These are phyloP conservation scores for Colletotrichum somersetense DNA, from an alignment of 2,329 filamentous ascomycete species.

Conservation along the genomic window DNA sequence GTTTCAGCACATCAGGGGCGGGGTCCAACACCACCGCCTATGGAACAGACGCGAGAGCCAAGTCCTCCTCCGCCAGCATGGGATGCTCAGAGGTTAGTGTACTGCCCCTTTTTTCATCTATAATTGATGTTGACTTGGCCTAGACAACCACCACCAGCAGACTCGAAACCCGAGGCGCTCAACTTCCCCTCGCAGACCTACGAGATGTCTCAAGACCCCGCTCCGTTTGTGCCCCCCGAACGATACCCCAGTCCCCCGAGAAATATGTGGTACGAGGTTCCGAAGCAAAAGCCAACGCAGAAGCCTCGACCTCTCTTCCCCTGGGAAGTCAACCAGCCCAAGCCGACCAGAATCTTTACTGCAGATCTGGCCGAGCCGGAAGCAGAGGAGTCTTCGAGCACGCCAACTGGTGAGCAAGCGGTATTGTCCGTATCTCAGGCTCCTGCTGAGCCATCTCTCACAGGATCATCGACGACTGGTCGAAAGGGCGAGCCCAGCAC, in stretches of 20 bases:
- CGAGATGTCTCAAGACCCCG: conserved; percentile 81
- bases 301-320: conserved; percentile 83
- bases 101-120: not conserved
- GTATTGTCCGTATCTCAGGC: conserved; percentile 41
- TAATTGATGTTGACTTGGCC: conserved; percentile 27
- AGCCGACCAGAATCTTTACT: conserved; percentile 74
- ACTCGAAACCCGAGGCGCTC: conserved; percentile 85
- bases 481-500: conserved; percentile 59
- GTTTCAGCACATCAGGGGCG: conserved; percentile 43
- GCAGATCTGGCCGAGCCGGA: conserved; percentile 14
- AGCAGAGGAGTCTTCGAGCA: conserved; percentile 47
- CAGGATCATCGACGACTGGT: conserved; percentile 50
- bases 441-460: conserved; percentile 51
- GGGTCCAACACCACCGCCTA: conserved; percentile 49
- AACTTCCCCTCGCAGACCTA: conserved; percentile 86
- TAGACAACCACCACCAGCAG: conserved; percentile 72
- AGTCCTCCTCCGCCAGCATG: conserved; percentile 55
- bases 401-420: conserved; percentile 46
- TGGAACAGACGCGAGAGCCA: conserved; percentile 51
- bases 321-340: conserved; percentile 81
- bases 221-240: conserved; percentile 81
- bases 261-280: conserved; percentile 90
- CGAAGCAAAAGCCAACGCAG: conserved; percentile 68
- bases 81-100: conserved; percentile 67
- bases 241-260: conserved; percentile 86